Conservation (phyloP, 148 eudicot genomes). For the Beta vulgaris region DNA sequence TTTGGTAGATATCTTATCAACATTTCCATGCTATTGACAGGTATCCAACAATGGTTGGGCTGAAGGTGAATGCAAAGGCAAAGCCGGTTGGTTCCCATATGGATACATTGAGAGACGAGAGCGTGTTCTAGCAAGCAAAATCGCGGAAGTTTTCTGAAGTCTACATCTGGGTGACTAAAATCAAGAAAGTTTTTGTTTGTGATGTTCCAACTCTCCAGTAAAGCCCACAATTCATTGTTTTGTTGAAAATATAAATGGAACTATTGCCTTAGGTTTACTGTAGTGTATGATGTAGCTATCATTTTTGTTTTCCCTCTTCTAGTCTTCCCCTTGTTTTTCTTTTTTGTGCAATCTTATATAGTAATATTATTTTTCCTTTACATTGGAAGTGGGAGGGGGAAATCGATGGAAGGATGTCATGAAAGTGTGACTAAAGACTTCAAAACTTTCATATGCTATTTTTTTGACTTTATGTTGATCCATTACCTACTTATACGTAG, state of each 20-base stretch:
- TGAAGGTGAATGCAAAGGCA: slow-evolving; percentile 98
- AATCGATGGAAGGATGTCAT: slow-evolving; percentile 7
- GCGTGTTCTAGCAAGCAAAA: slow-evolving; percentile 91
- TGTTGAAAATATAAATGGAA: slow-evolving; percentile 9
- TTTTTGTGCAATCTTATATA: neutral
- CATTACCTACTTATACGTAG: neutral
- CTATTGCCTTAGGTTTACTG: slow-evolving; percentile 2
- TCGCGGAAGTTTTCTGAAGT: slow-evolving; percentile 65
- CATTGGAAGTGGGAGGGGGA: neutral
- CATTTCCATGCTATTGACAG: slow-evolving; percentile 32
- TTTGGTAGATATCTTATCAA: neutral
- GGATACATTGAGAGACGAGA: slow-evolving; percentile 92
- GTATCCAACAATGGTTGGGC: slow-evolving; percentile 93
- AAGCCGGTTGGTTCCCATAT: slow-evolving; percentile 95
- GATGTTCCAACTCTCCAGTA: neutral
- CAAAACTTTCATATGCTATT: neutral
- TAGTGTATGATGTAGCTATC: slow-evolving; percentile 6
- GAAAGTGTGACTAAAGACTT: slow-evolving; percentile 16
- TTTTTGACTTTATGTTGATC: neutral
- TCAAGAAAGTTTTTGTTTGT: slow-evolving; percentile 1
- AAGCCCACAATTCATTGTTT: slow-evolving; percentile 2
- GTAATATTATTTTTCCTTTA: neutral
- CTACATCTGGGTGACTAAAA: neutral
- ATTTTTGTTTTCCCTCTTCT: neutral
- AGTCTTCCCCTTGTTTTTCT: neutral